phyloP scores from a whole-genome alignment of 805 yeast genomes.

The Saccharomycopsis guyanensis region DNA sequence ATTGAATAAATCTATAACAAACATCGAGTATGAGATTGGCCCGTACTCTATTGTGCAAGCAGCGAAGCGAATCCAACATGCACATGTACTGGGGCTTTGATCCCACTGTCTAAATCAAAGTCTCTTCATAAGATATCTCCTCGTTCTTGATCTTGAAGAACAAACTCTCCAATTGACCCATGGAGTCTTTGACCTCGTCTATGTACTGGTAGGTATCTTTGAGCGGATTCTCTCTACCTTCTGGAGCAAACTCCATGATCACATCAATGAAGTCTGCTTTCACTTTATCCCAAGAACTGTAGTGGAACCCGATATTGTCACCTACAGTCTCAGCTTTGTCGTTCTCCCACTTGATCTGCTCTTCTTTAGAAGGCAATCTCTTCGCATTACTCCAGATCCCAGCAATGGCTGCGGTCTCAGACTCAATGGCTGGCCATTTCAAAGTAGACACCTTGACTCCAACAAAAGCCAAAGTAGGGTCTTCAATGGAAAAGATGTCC shows the following conservation, averaged over 20 bases:
- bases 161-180: conserved; percentile 5
- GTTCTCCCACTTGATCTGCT: conserved; percentile 33
- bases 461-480: conserved; percentile 39
- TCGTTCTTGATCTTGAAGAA: conserved; percentile 13
- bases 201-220: conserved; percentile 9
- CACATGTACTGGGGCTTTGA: background rate
- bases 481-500: conserved; percentile 38
- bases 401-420: conserved; percentile 46
- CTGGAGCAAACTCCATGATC: conserved; percentile 26
- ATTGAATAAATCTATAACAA: too few relatives aligned
- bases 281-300: conserved; percentile 20
- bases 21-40: too few relatives aligned
- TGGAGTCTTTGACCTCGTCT: conserved; percentile 3
- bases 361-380: conserved; percentile 33
- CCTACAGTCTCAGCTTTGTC: conserved; percentile 10
- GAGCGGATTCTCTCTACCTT: conserved; percentile 30
- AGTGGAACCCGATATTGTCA: conserved; percentile 17
- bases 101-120: conserved; percentile 2
- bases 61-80: background rate
- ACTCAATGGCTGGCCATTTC: conserved; percentile 43
- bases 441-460: conserved; percentile 36
- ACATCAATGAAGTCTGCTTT: conserved; percentile 27
- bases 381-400: conserved; percentile 45
- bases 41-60: too few relatives aligned
- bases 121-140: conserved; percentile 15